These are phyloP conservation scores for Leishmania mexicana DNA, from an alignment of 208 protist genomes.

Conservation along the genomic window DNA sequence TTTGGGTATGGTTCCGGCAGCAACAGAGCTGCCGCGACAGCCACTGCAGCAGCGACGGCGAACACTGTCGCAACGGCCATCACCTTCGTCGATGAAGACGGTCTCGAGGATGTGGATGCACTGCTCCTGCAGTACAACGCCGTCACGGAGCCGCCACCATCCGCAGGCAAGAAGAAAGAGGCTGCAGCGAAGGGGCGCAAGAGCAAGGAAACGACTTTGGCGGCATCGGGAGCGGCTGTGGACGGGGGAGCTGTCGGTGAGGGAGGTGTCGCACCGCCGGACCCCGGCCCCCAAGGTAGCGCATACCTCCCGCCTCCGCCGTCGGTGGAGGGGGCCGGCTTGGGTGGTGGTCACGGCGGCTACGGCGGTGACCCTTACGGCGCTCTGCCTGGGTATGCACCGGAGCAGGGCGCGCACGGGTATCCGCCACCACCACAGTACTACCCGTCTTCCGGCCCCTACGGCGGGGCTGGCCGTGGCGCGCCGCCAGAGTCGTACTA, in stretches of 20 bases:
- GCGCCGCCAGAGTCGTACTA: background rate
- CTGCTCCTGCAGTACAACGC: constrained; percentile 26
- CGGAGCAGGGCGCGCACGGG: background rate
- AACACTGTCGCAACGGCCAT: constrained; percentile 9
- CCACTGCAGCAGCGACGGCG: constrained; percentile 4
- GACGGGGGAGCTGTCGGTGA: background rate
- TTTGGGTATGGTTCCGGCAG: background rate
- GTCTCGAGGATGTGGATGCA: constrained; percentile 27
- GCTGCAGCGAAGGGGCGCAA: constrained; percentile 2
- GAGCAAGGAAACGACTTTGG: background rate
- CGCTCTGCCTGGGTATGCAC: background rate
- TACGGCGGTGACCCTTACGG: background rate
- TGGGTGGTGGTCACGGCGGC: background rate
- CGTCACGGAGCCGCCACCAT: background rate
- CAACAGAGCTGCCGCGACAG: background rate
- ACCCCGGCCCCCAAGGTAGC: background rate
- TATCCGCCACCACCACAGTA: constrained; percentile 7
- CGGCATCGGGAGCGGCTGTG: background rate
- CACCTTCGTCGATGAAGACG: constrained; percentile 11
- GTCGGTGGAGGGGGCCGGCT: background rate
- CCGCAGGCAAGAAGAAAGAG: background rate
- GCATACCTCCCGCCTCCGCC: background rate
- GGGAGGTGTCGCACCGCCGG: background rate
- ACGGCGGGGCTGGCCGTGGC: background rate
- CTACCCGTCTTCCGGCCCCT: background rate